Evolutionary conservation across 78 protist genomes (phyloP).

Genomic region (Dictyostelium brefeldianum): DNA sequence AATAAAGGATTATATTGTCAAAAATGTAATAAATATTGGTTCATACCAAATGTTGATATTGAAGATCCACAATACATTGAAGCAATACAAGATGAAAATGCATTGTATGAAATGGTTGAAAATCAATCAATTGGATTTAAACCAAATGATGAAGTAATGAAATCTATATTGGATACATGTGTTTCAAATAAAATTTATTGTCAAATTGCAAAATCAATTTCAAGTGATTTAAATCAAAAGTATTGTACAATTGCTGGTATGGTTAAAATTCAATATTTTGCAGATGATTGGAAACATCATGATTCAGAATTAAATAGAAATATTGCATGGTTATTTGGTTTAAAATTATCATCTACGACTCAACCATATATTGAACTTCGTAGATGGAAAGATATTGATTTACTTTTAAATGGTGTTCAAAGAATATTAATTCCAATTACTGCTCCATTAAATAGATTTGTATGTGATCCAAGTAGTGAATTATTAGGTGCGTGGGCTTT

Average conservation of each 20-base stretch:
- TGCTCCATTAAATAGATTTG: background rate
- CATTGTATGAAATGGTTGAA: background rate
- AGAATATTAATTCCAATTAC: background rate
- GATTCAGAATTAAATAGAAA: background rate
- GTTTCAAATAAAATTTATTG: too few species aligned
- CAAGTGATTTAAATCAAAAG: background rate
- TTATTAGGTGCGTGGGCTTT: background rate
- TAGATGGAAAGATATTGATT: background rate
- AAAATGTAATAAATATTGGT: background rate
- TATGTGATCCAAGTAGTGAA: background rate
- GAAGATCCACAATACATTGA: too few species aligned
- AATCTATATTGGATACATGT: background rate
- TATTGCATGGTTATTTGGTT: background rate
- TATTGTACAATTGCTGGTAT: background rate
- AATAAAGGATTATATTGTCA: background rate
- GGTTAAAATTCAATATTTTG: background rate
- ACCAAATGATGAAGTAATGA: background rate
- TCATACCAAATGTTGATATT: background rate
- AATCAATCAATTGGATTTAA: background rate
- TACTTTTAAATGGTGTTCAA: background rate
- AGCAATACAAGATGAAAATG: background rate
- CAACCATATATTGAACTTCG: background rate
- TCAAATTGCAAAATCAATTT: background rate
- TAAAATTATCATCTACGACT: background rate
- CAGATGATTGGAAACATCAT: background rate